Base-by-base conservation (phyloP, 257 asterid genomes). In the Solanum pimpinellifolium region DNA sequence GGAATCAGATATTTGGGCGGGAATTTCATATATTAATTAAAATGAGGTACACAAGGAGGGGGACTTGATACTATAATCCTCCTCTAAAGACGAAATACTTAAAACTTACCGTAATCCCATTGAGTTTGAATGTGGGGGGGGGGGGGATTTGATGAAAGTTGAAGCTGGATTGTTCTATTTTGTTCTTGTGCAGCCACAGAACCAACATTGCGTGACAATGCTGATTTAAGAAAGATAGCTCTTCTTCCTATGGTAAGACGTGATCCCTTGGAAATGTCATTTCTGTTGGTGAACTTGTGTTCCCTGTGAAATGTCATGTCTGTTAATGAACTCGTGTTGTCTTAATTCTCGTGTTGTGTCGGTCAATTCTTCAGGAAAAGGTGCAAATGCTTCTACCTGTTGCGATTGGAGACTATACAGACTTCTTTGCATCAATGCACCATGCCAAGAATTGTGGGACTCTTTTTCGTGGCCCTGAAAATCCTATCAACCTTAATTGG, bases 361-460 rank as follows among this genome's bases (percentile, higher is more conserved):
- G 76, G 80, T 88, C 47, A 83, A 86, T 82, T 35, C 33, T 75
- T 89, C 89, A 96, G 99, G 93, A 85, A 84, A 92, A 93, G 92
- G 98, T 89, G 90, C 94, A 95, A 89, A 93, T 95, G 98, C 93
- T 94, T 93, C 95, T 97, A 87, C 99, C 99, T 47, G 83, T 95
- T 75, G 93, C 93, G 49, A 92, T 97, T 81, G 99, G 99, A 89
- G 99, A 95, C 88, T 97, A 95, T 93, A 91, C 98, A 1, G 99
- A 97, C 89, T 97, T 97, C 93, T 97, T 97, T 94, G 94, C 98
- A 20, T 97, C 99, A 44, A 90, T 91, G 94, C 94, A 97, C 91
- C 99, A 97, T 74, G 98, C 98, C 0, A 91, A 89, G 90, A 97
- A 97, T 90, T 97, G 99, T 82, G 99, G 99, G 78, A 85, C 89